Conservation (phyloP, 257 asterid genomes). For the Solanum bulbocastanum region DNA sequence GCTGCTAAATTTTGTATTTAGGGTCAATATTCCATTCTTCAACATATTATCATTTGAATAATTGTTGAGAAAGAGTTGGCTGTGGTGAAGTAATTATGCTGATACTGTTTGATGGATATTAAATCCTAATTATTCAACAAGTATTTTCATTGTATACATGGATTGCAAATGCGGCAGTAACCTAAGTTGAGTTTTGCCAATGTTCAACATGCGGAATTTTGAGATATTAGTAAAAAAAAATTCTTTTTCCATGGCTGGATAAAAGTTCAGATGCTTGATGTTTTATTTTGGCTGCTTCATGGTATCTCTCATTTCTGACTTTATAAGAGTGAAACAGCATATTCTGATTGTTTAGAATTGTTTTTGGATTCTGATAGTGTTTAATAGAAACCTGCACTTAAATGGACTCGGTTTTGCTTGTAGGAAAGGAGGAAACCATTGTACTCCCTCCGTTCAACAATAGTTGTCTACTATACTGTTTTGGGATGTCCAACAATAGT, state of each 20-base stretch:
- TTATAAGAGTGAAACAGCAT: not conserved
- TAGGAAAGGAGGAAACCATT: not conserved
- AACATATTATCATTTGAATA: not conserved
- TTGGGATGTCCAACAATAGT: too few relatives aligned
- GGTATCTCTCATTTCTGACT: not conserved
- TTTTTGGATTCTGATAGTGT: not conserved
- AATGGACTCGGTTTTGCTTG: not conserved
- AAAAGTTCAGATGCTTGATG: not conserved
- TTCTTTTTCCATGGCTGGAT: not conserved
- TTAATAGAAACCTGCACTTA: not conserved
- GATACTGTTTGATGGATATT: not conserved
- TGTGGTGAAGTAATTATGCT: not conserved
- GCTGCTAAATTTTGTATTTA: not conserved
- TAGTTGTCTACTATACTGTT: too few relatives aligned
- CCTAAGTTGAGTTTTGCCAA: not conserved
- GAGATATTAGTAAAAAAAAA: not conserved
- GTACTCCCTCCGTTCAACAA: not conserved
- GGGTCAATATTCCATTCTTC: not conserved
- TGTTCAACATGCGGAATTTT: not conserved
- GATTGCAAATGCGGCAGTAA: not conserved
- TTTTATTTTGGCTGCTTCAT: not conserved
- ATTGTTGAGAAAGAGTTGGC: not conserved
- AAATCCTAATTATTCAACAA: not conserved
- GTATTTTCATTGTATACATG: not conserved
- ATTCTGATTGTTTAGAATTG: not conserved